phyloP scores from a whole-genome alignment of 345 rosid species.

The Lepidium didymum region DNA sequence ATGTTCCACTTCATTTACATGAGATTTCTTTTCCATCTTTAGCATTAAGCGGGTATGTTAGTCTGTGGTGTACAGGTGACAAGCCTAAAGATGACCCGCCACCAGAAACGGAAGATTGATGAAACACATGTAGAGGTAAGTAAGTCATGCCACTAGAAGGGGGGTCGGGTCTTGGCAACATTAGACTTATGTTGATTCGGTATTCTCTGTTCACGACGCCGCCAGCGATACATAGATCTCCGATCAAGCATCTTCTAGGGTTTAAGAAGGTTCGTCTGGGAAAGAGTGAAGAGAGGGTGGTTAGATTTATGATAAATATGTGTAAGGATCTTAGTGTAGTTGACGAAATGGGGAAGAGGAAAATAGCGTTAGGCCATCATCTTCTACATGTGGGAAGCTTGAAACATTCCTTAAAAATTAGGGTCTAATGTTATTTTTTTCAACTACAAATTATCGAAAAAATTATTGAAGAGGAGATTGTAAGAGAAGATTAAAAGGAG shows the following conservation, averaged over 20 bases:
- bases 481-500: too few species aligned
- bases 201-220: slow-evolving; percentile 41
- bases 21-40: background rate
- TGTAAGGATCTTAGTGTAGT: slow-evolving; percentile 78
- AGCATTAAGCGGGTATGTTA: background rate
- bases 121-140: slow-evolving; percentile 92
- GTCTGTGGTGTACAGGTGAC: slow-evolving; percentile 50
- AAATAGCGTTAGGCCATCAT: slow-evolving; percentile 58
- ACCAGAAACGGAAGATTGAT: slow-evolving; percentile 95
- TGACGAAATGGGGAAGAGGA: slow-evolving; percentile 57
- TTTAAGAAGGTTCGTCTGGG: slow-evolving; percentile 59
- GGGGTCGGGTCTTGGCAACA: background rate
- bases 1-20: background rate
- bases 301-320: slow-evolving; percentile 52
- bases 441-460: background rate
- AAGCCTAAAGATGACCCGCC: slow-evolving; percentile 95
- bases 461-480: too few species aligned
- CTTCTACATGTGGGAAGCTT: slow-evolving; percentile 67
- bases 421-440: slow-evolving; percentile 21
- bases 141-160: background rate
- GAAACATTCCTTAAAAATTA: slow-evolving; percentile 47
- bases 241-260: slow-evolving; percentile 58
- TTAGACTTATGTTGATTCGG: background rate
- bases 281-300: slow-evolving; percentile 26
- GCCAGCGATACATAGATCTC: slow-evolving; percentile 59